A percentile compares a stretch with the other conserved stretches of the same genome.
phyloP scores from a whole-genome alignment of 306 rosid species.

The Cucumis cinereus region DNA sequence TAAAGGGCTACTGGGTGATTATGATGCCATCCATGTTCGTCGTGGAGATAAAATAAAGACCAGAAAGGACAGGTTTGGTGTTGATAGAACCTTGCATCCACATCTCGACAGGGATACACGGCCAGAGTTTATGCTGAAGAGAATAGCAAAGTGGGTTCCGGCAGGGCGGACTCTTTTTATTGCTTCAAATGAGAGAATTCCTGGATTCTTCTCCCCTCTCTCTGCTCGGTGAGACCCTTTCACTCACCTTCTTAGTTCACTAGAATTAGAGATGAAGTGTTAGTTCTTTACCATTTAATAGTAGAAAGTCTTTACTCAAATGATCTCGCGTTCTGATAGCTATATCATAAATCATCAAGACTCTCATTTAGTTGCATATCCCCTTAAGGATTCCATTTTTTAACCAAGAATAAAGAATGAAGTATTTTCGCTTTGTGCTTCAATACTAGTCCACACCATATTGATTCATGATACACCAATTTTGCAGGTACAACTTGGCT shows the following conservation, averaged over 20 bases:
- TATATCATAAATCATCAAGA: not conserved
- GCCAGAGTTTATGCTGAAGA: slow-evolving; percentile 58
- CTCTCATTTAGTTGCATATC: not conserved
- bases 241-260: slow-evolving; percentile 9
- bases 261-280: not conserved
- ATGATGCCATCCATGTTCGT: slow-evolving; percentile 91
- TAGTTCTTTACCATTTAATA: not conserved
- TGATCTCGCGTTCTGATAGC: not conserved
- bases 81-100: slow-evolving; percentile 63
- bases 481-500: slow-evolving; percentile 67
- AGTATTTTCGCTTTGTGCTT: not conserved
- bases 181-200: slow-evolving; percentile 92
- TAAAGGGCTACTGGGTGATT: slow-evolving; percentile 43
- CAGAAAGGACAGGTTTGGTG: slow-evolving; percentile 83
- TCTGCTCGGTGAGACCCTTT: slow-evolving; percentile 46
- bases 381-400: not conserved
- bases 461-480: not conserved
- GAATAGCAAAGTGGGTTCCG: slow-evolving; percentile 84
- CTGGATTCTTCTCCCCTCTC: slow-evolving; percentile 81
- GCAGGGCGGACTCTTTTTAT: slow-evolving; percentile 71
- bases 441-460: not conserved
- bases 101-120: slow-evolving; percentile 92
- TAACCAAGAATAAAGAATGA: not conserved
- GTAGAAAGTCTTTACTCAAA: not conserved
- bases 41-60: slow-evolving; percentile 93